Evolutionary conservation across 257 asterid species (phyloP).

Genomic region (Knoxia roxburghii): DNA sequence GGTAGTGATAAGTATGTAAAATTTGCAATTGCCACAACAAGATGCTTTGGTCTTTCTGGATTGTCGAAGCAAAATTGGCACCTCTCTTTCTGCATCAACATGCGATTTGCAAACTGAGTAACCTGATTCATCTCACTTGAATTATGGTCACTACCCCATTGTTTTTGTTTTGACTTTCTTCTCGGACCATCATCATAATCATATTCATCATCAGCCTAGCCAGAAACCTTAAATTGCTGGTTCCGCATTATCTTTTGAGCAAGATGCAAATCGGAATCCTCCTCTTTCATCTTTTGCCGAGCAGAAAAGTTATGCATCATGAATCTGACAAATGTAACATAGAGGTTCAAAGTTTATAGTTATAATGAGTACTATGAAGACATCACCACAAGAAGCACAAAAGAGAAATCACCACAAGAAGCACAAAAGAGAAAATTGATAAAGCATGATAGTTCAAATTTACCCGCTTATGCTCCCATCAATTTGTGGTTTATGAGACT

Average conservation of each 20-base stretch:
- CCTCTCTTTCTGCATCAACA: slow-evolving; percentile 78
- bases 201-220: slow-evolving; percentile 89
- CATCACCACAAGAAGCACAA: no score
- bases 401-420: background rate
- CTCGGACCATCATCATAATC: slow-evolving; percentile 83
- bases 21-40: slow-evolving; percentile 77
- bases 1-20: slow-evolving; percentile 77
- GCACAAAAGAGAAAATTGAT: background rate
- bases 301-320: slow-evolving; percentile 62
- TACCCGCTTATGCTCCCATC: slow-evolving; percentile 87
- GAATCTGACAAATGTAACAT: slow-evolving; percentile 28
- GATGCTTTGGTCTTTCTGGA: slow-evolving; percentile 83
- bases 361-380: background rate
- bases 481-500: slow-evolving; percentile 33
- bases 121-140: slow-evolving; percentile 47
- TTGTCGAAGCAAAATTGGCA: slow-evolving; percentile 88
- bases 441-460: slow-evolving; percentile 8
- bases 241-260: slow-evolving; percentile 68
- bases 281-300: slow-evolving; percentile 66
- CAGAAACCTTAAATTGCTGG: slow-evolving; percentile 47
- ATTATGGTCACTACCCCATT: slow-evolving; percentile 33
- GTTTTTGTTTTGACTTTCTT: slow-evolving; percentile 58
- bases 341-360: slow-evolving; percentile 2
- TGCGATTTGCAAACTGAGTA: slow-evolving; percentile 46
- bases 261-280: slow-evolving; percentile 79